phyloP scores from a whole-genome alignment of 306 rosid species.

The Pueraria montana region DNA sequence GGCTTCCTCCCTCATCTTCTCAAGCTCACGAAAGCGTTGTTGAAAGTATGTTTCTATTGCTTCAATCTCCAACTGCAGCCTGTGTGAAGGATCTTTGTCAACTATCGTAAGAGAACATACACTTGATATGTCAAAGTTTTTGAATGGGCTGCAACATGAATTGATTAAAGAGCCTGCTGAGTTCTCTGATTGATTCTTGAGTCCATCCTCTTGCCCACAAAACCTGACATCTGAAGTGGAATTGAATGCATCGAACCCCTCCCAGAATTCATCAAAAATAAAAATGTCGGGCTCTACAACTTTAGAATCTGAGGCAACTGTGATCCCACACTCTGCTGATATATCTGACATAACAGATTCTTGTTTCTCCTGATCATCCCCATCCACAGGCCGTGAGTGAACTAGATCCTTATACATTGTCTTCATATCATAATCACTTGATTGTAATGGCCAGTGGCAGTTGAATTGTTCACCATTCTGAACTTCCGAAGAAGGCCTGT shows the following conservation, averaged over 20 bases:
- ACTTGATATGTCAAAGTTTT: constrained; percentile 57
- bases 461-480: constrained; percentile 42
- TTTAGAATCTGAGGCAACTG: constrained; percentile 47
- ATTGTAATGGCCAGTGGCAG: constrained; percentile 50
- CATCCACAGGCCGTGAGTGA: constrained; percentile 44
- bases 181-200: constrained; percentile 46
- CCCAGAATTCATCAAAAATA: constrained; percentile 54
- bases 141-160: constrained; percentile 48
- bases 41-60: constrained; percentile 68
- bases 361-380: constrained; percentile 62
- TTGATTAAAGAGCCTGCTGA: constrained; percentile 50
- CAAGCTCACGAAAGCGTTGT: constrained; percentile 64
- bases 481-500: constrained; percentile 35
- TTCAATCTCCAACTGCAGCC: constrained; percentile 74
- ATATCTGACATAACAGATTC: constrained; percentile 63
- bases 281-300: constrained; percentile 45
- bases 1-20: constrained; percentile 76
- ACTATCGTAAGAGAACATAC: constrained; percentile 50
- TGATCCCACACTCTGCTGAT: constrained; percentile 57
- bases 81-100: constrained; percentile 50
- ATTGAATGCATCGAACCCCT: constrained; percentile 43
- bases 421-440: constrained; percentile 40
- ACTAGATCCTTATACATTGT: constrained; percentile 41
- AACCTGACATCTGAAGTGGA: constrained; percentile 48
- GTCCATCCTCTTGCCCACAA: constrained; percentile 50